Conservation (phyloP, 2,329 filamentous ascomycete species). For the Fusarium compactum region DNA sequence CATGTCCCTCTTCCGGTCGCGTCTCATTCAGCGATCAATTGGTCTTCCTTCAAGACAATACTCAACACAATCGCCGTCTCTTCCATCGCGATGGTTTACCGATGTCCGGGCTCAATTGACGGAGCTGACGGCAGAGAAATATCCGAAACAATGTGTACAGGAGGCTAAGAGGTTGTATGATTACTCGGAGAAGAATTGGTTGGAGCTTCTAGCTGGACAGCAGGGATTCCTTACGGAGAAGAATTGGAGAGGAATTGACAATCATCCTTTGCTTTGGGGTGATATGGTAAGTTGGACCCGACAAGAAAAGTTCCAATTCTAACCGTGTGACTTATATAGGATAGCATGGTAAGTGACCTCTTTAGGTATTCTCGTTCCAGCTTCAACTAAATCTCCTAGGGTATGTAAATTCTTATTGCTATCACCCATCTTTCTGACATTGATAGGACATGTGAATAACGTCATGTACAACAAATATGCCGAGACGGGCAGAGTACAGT, state of each 20-base stretch:
- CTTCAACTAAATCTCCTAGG: not conserved
- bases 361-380: accelerated
- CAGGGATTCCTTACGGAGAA: constrained; percentile 25
- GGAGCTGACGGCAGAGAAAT: not conserved
- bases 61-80: not conserved
- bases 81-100: constrained; percentile 31
- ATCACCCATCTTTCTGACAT: not conserved
- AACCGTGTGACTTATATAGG: not conserved
- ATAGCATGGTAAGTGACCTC: constrained; percentile 25
- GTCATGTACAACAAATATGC: constrained; percentile 39
- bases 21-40: not conserved
- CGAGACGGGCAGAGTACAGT: constrained; percentile 28
- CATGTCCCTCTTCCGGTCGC: not conserved
- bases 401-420: accelerated
- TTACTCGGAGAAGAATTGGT: constrained; percentile 5
- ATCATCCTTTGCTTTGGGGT: constrained; percentile 32
- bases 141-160: constrained; percentile 4
- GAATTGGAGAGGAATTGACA: constrained; percentile 26
- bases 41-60: not conserved
- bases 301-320: not conserved
- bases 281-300: constrained; percentile 28
- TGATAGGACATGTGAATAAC: constrained; percentile 32
- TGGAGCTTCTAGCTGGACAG: constrained; percentile 23
- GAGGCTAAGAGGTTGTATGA: not conserved
- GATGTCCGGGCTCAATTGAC: constrained; percentile 20